Conservation (phyloP, 352 stramenopile genomes). For the Pythium periplocum region DNA sequence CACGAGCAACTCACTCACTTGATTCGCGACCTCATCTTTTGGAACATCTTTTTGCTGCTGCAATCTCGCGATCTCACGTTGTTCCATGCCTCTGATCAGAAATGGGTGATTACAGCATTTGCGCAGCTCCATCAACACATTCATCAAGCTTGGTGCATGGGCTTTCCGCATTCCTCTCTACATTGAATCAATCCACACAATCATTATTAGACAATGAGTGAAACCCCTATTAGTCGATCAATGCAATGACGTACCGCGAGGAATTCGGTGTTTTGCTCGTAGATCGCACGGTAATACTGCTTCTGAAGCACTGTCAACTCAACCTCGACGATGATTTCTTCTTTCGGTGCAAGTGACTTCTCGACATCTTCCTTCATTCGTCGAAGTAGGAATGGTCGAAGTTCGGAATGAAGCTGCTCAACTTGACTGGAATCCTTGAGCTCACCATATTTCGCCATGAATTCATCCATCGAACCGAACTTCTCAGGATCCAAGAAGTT, state of each 20-base stretch:
- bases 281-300: constrained; percentile 90
- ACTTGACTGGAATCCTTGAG: constrained; percentile 88
- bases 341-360: constrained; percentile 83
- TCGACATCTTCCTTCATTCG: constrained; percentile 90
- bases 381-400: constrained; percentile 83
- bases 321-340: constrained; percentile 90
- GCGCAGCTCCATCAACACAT: constrained; percentile 91
- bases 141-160: constrained; percentile 84
- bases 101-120: constrained; percentile 96
- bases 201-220: neutral
- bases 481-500: constrained; percentile 95
- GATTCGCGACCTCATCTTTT: constrained; percentile 44
- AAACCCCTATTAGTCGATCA: neutral
- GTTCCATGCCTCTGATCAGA: constrained; percentile 87
- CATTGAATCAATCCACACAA: neutral
- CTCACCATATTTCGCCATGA: constrained; percentile 93
- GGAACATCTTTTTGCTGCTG: constrained; percentile 44
- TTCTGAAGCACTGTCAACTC: constrained; percentile 89
- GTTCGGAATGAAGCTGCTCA: constrained; percentile 77
- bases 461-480: constrained; percentile 93
- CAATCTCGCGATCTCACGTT: constrained; percentile 63
- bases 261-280: constrained; percentile 91
- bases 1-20: constrained; percentile 89
- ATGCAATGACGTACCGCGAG: constrained; percentile 33
- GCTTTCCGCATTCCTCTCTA: constrained; percentile 59